A percentile compares a stretch with the other conserved stretches of the same genome.
These are phyloP conservation scores for Candida berthetii DNA, from an alignment of 805 yeast species.

Conservation along the genomic window DNA sequence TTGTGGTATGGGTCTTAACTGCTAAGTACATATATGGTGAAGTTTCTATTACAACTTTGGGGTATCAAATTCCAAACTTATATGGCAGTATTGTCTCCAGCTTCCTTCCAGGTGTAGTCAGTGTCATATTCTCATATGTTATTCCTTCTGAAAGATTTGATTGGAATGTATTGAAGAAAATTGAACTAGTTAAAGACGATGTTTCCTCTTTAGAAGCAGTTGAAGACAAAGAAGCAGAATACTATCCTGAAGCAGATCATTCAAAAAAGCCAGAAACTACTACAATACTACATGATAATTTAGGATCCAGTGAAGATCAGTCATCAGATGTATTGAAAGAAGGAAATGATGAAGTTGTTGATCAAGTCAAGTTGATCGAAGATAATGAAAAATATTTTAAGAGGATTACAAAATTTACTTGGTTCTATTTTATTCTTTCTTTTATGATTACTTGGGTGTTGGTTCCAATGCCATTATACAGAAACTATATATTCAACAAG, in stretches of 20 bases:
- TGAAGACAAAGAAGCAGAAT: not conserved
- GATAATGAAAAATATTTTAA: not conserved
- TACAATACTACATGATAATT: too few species aligned
- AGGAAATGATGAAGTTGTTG: not conserved
- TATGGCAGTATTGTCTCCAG: not conserved
- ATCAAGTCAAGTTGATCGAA: not conserved
- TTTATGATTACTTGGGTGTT: not conserved
- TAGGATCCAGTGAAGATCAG: too few species aligned
- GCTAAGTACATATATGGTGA: constrained; percentile 28
- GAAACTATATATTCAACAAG: not conserved
- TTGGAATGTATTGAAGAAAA: not conserved
- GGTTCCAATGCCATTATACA: not conserved
- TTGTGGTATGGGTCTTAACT: constrained; percentile 32
- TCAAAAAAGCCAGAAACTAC: not conserved
- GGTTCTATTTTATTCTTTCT: not conserved
- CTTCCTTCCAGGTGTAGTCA: not conserved
- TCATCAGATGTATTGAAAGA: not conserved
- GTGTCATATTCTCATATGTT: not conserved
- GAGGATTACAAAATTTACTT: not conserved
- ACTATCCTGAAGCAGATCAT: too few species aligned
- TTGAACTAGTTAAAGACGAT: not conserved
- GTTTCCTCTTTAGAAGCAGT: not conserved
- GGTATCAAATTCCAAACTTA: not conserved
- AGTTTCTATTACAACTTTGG: not conserved
- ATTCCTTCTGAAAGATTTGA: not conserved